These are phyloP conservation scores for Mychonastes homosphaera DNA, from an alignment of 139 green algal species.

Conservation along the genomic window DNA sequence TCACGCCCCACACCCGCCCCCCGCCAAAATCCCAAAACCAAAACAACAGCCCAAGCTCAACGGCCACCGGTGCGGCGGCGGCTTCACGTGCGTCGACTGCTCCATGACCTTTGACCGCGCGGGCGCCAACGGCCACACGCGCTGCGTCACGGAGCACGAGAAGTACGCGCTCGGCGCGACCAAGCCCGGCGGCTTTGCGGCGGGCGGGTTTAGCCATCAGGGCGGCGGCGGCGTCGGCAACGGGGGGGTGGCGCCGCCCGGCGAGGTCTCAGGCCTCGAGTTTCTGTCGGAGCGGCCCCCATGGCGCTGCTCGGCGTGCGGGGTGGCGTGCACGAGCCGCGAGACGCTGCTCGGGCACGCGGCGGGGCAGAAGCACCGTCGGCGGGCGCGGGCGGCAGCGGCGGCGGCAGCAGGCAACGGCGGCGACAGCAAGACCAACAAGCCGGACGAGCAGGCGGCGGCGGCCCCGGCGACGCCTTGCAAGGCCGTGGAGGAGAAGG, in stretches of 20 bases:
- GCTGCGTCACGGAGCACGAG: constrained; percentile 84
- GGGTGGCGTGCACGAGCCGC: constrained; percentile 75
- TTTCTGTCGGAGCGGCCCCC: constrained; percentile 58
- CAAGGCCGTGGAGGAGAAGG: neutral
- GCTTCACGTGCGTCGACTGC: constrained; percentile 87
- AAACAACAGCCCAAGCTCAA: constrained; percentile 63
- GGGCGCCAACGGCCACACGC: constrained; percentile 53
- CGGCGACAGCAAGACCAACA: constrained; percentile 8
- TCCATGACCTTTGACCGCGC: constrained; percentile 51
- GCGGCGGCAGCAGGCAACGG: constrained; percentile 2
- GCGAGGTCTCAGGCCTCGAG: constrained; percentile 40
- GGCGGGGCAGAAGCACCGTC: constrained; percentile 65
- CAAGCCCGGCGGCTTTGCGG: constrained; percentile 78
- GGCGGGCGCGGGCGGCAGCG: constrained; percentile 5
- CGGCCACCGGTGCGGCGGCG: constrained; percentile 52
- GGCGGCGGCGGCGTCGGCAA: neutral
- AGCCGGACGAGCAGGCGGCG: constrained; percentile 2
- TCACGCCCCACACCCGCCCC: neutral
- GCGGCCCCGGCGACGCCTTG: neutral
- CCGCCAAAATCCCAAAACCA: neutral
- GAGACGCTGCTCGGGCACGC: constrained; percentile 78
- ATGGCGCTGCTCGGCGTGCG: constrained; percentile 77
- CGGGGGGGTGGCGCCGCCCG: neutral
- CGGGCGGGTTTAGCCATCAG: constrained; percentile 30
- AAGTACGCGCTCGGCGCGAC: constrained; percentile 84